phyloP scores from a whole-genome alignment of 768 basidiomycete genomes.

The Phlebiopsis flavidoalba region DNA sequence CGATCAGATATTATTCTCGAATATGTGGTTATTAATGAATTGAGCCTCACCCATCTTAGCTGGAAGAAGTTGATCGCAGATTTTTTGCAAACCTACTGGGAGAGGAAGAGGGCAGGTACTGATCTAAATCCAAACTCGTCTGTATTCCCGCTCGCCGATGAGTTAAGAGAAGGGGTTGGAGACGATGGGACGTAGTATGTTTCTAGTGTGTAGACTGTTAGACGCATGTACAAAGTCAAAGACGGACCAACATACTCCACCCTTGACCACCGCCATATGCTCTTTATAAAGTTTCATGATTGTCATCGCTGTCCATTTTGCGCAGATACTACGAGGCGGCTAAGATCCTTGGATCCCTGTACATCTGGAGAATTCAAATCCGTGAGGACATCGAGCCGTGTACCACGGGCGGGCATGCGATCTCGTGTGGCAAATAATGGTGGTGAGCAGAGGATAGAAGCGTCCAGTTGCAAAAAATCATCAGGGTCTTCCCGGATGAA shows the following conservation, averaged over 20 bases:
- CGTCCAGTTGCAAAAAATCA: slow-evolving; percentile 22
- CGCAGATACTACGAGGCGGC: slow-evolving; percentile 20
- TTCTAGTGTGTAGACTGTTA: slow-evolving; percentile 9
- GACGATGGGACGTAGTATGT: slow-evolving; percentile 16
- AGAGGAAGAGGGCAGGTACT: slow-evolving; percentile 40
- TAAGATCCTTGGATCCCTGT: slow-evolving; percentile 22
- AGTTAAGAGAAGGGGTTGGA: slow-evolving; percentile 33
- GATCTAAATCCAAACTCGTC: slow-evolving; percentile 37
- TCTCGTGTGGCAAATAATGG: slow-evolving; percentile 46
- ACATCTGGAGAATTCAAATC: slow-evolving; percentile 4
- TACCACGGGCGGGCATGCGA: slow-evolving; percentile 14
- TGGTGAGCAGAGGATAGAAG: slow-evolving; percentile 29
- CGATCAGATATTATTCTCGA: background rate
- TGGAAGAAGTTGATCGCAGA: slow-evolving; percentile 33
- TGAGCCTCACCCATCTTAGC: slow-evolving; percentile 43
- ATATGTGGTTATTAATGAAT: slow-evolving; percentile 2
- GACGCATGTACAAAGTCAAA: background rate
- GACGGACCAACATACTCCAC: slow-evolving; percentile 44
- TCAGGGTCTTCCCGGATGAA: slow-evolving; percentile 15
- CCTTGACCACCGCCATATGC: slow-evolving; percentile 59
- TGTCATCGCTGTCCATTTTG: slow-evolving; percentile 28
- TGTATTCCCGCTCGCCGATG: slow-evolving; percentile 35
- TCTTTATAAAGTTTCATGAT: slow-evolving; percentile 39
- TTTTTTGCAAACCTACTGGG: slow-evolving; percentile 37
- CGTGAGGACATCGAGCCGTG: background rate